These are phyloP conservation scores for Oenanthe javanica DNA, from an alignment of 140 eudicot species.

Conservation along the genomic window DNA sequence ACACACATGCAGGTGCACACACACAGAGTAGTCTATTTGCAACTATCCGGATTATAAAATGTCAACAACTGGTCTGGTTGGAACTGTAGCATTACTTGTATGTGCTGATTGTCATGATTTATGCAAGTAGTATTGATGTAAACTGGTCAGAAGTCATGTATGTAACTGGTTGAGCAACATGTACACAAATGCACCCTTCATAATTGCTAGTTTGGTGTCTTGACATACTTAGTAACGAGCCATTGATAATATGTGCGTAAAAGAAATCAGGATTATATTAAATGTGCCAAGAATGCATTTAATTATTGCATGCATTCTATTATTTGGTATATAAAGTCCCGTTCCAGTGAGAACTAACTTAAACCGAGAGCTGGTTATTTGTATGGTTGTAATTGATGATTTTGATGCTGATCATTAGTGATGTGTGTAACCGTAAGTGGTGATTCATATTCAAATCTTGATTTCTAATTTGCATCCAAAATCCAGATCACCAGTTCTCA, in stretches of 20 bases:
- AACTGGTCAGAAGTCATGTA: background rate
- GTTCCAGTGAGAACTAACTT: background rate
- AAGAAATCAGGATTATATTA: background rate
- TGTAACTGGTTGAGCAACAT: background rate
- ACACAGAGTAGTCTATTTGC: background rate
- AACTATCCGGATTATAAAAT: background rate
- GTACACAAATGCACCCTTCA: background rate
- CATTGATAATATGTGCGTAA: background rate
- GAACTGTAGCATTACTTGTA: background rate
- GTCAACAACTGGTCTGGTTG: background rate
- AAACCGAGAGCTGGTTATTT: background rate
- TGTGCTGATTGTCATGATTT: background rate
- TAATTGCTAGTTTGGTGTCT: background rate
- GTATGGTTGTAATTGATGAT: background rate
- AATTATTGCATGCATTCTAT: background rate
- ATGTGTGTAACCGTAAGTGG: background rate
- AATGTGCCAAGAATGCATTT: background rate
- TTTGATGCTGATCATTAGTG: background rate
- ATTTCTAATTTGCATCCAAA: background rate
- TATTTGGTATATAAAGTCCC: background rate
- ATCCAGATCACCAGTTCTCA: background rate
- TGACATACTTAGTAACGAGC: background rate
- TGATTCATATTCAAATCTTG: background rate
- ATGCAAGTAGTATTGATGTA: background rate
- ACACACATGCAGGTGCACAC: background rate